phyloP scores from a whole-genome alignment of 148 eudicot species.

The Vaccinium myrtillus region DNA sequence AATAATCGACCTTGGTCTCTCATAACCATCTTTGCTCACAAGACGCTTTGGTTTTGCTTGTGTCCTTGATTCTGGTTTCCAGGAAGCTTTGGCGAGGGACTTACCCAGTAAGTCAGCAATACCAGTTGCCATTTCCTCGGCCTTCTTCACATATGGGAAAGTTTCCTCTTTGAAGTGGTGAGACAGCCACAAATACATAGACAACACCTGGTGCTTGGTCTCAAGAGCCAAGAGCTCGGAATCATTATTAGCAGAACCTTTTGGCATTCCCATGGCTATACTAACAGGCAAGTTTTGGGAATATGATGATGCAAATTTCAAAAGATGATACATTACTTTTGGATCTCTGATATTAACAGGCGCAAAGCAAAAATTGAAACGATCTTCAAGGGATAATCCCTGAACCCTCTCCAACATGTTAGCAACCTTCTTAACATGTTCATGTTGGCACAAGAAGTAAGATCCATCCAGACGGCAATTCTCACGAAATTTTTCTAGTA shows the following conservation, averaged over 20 bases:
- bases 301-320: constrained; percentile 74
- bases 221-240: constrained; percentile 94
- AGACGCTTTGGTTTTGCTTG: constrained; percentile 41
- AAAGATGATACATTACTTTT: constrained; percentile 89
- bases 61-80: constrained; percentile 87
- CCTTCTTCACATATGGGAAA: constrained; percentile 78
- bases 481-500: constrained; percentile 69
- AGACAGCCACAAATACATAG: constrained; percentile 94
- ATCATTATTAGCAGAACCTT: constrained; percentile 73
- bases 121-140: constrained; percentile 83
- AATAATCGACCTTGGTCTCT: constrained; percentile 72
- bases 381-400: constrained; percentile 81
- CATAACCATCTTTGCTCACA: constrained; percentile 56
- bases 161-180: constrained; percentile 79
- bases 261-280: constrained; percentile 95
- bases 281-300: constrained; percentile 73
- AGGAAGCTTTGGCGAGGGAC: constrained; percentile 67
- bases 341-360: constrained; percentile 95
- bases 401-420: constrained; percentile 87
- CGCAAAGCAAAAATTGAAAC: constrained; percentile 95
- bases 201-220: constrained; percentile 87
- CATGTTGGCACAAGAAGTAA: constrained; percentile 76
- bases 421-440: constrained; percentile 72
- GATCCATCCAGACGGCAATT: constrained; percentile 89
- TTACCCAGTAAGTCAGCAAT: constrained; percentile 78